phyloP scores from a whole-genome alignment of 371 early-diverging fungal species.

The Apophysomyces trapeziformis region DNA sequence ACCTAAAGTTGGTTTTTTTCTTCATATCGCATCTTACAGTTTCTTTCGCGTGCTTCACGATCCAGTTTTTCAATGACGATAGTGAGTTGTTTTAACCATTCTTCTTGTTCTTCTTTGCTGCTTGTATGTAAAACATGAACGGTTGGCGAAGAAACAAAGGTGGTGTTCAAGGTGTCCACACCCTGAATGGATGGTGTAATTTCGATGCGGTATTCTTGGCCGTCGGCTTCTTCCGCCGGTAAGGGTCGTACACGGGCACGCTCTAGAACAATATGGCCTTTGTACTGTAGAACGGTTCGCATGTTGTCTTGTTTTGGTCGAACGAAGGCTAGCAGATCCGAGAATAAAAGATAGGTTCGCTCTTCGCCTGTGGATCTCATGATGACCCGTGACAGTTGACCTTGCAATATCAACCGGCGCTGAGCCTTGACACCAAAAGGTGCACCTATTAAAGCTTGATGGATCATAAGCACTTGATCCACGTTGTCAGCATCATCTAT shows the following conservation, averaged over 20 bases:
- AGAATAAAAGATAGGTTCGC: slow-evolving; percentile 42
- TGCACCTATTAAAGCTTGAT: slow-evolving; percentile 40
- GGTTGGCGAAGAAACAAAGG: slow-evolving; percentile 39
- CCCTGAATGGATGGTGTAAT: slow-evolving; percentile 41
- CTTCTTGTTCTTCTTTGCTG: slow-evolving; percentile 28
- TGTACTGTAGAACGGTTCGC: slow-evolving; percentile 38
- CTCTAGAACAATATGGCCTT: slow-evolving; percentile 40
- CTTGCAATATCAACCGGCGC: slow-evolving; percentile 41
- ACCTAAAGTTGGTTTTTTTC: not conserved
- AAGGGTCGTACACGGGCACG: slow-evolving; percentile 35
- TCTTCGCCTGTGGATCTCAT: slow-evolving; percentile 37
- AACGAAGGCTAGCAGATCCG: slow-evolving; percentile 44
- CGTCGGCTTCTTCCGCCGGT: slow-evolving; percentile 33
- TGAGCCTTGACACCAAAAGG: slow-evolving; percentile 45
- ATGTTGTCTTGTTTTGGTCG: slow-evolving; percentile 33
- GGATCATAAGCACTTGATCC: slow-evolving; percentile 48
- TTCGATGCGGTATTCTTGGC: slow-evolving; percentile 36
- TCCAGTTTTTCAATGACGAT: slow-evolving; percentile 38
- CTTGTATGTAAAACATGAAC: slow-evolving; percentile 30
- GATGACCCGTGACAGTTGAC: slow-evolving; percentile 34
- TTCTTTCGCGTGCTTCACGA: slow-evolving; percentile 29
- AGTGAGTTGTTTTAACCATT: slow-evolving; percentile 35
- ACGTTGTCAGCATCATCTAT: slow-evolving; percentile 47
- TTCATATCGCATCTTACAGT: slow-evolving; percentile 9
- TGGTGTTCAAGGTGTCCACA: slow-evolving; percentile 44